phyloP scores from a whole-genome alignment of 75 land plant genomes.

The Chamaecyparis obtusa region DNA sequence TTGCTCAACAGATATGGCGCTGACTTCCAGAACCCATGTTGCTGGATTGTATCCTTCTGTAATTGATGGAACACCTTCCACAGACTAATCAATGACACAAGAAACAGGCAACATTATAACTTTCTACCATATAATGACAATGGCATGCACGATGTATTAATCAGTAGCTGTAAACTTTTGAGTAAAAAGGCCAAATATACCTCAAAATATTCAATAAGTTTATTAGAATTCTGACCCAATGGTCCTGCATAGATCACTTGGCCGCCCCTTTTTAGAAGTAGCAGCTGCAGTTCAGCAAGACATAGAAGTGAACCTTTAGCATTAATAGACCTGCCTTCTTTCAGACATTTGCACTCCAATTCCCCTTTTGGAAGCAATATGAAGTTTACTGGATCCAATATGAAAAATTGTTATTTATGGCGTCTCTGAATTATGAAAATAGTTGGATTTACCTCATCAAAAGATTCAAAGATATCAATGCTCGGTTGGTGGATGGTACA shows the following conservation, averaged over 20 bases:
- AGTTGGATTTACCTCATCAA: constrained; percentile 27
- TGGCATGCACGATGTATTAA: background rate
- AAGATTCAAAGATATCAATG: constrained; percentile 32
- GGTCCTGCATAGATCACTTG: constrained; percentile 45
- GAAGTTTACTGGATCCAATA: background rate
- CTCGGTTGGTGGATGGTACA: constrained; percentile 52
- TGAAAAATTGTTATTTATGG: no score
- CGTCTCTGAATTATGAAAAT: background rate
- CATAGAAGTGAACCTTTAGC: constrained; percentile 3
- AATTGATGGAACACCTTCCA: constrained; percentile 47
- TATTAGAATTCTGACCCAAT: constrained; percentile 29
- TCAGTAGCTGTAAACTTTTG: background rate
- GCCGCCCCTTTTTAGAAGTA: constrained; percentile 41
- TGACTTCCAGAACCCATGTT: constrained; percentile 77
- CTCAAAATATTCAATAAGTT: constrained; percentile 37
- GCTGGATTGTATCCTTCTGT: constrained; percentile 72
- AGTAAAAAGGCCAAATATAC: constrained; percentile 11
- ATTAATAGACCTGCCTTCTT: background rate
- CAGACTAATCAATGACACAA: constrained; percentile 26
- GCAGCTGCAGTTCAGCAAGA: constrained; percentile 21
- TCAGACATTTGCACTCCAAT: background rate
- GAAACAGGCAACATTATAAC: background rate
- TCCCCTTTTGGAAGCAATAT: background rate
- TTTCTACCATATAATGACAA: background rate
- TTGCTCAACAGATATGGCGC: constrained; percentile 40